Base-by-base conservation (phyloP, 176 grass and related monocot species). In the Carex kokanica region DNA sequence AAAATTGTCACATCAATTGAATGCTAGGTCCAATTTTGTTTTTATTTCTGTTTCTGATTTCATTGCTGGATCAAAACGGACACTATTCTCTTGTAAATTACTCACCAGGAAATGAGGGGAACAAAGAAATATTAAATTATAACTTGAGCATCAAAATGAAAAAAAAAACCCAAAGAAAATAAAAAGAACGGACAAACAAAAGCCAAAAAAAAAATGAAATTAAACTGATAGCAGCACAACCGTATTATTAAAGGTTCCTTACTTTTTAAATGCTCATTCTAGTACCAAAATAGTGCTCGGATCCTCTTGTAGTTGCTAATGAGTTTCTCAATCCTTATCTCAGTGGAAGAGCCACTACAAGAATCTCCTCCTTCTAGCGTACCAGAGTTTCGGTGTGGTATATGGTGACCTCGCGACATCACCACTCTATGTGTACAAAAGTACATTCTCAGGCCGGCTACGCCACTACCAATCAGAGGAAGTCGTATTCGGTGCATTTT, bases 371-470 rank as follows among this genome's bases (percentile, higher is more conserved):
- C 89, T 98, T 84, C 70, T 98, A 95, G 88, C 93, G 38, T 95
- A 98, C 88, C 96, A 98, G 88, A 98, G 96, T 88, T 95, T 93
- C 65, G 96, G 96, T 80, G 90, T 95, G 68, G 93, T 98, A 38
- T 95, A 95, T 68, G 93, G 96, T 47, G 96, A 98, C 69, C 89
- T 98, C 54, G 93, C 91, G 84, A 98, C 91, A 51, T 98, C 93
- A 3, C 96, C 96, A 43, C 88, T 98, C 31, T 98, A 95, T 12
- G 96, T 95, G 40, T 98, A 87, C 59, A 93, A 87, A 91, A 93
- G 88, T 81, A 90, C 85, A 60, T 98, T 98, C 83, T 87, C 89
- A 29, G 88, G 89, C 74, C 85, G 85, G 47, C 86, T 95, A 56
- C 13, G 55, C 20, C 40, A 60, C 14, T 87, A 95, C 79, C 91